Percentiles rank a stretch among this genome's conserved stretches.
Conservation (phyloP, 257 asterid genomes). For the Knoxia roxburghii region DNA sequence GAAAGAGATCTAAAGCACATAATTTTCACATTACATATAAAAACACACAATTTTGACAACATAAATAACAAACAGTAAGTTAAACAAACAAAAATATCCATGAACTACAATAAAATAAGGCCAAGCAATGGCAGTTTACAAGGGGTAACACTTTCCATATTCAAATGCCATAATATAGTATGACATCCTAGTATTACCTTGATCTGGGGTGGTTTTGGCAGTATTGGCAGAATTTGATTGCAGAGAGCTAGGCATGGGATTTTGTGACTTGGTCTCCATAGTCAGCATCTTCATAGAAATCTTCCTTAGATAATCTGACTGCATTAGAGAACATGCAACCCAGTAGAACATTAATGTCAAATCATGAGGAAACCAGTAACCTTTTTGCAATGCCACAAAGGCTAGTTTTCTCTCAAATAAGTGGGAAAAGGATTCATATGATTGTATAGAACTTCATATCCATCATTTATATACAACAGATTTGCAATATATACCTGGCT, state of each 20-base stretch:
- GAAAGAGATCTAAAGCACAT: no score
- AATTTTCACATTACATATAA: no score
- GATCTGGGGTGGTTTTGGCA: slow-evolving; percentile 53
- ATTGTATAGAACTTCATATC: background rate
- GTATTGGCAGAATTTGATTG: slow-evolving; percentile 47
- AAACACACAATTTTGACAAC: background rate
- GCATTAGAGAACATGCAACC: slow-evolving; percentile 21
- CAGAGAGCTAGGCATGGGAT: slow-evolving; percentile 44
- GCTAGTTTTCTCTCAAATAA: background rate
- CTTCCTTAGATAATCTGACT: slow-evolving; percentile 80
- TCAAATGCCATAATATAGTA: background rate
- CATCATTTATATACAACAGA: background rate
- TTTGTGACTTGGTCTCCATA: slow-evolving; percentile 73
- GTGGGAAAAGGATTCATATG: background rate
- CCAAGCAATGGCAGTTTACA: background rate
- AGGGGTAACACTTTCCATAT: background rate
- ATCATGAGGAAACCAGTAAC: background rate
- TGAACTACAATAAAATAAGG: background rate
- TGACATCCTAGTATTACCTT: slow-evolving; percentile 49
- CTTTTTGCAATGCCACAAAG: background rate
- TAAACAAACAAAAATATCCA: no score
- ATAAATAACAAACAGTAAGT: background rate
- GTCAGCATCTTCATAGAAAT: slow-evolving; percentile 83
- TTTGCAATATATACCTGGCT: slow-evolving; percentile 48
- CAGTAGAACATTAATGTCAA: background rate